Base-by-base conservation (phyloP, 345 rosid genomes). In the Murraya paniculata region DNA sequence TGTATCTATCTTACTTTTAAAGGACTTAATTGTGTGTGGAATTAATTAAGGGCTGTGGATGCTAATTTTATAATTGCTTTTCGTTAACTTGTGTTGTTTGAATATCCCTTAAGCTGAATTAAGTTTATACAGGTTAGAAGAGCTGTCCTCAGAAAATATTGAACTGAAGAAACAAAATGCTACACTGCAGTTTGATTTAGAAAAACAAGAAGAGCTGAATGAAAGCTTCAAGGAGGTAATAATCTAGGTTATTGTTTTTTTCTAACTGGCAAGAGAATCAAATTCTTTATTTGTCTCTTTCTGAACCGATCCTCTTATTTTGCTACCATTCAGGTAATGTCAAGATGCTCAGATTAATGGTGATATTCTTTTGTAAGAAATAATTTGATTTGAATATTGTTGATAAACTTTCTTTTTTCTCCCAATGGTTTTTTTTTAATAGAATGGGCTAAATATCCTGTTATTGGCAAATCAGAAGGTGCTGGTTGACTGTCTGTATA, bases 81-180 rank as follows among this genome's bases (percentile, higher is more conserved):
- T 35, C 30, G 27, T 72, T 28, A 39, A 28, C 55, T 61, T 35
- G 8, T 60, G 36, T 72, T 76, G 21, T 21, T 60, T 38, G 38
- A 38, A 57, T 28, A 16, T 68, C 70, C 19, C 39, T 1, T 35
- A 41, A 33, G 22, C 73, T 70, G 56, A 19, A 45, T 77, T 77
- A 45, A 45, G 71, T 38, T 73, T 41, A 45, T 72, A 58, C 88
- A 96, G 99, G 88, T 80, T 91, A 77, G 97, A 94, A 81, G 97
- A 82, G 82, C 91, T 92, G 72, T 79, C 78, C 76, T 83, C 89
- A 67, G 88, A 89, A 64, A 87, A 84, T 82, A 83, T 89, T 83
- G 88, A 89, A 68, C 89, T 86, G 75, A 87, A 90, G 89, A 87
- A 84, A 78, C 75, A 79, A 53, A 92, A 85, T 85, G 89, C 89